Evolutionary conservation across 73 alveolate species (phyloP).

Genomic region (Durusdinium trenchii): DNA sequence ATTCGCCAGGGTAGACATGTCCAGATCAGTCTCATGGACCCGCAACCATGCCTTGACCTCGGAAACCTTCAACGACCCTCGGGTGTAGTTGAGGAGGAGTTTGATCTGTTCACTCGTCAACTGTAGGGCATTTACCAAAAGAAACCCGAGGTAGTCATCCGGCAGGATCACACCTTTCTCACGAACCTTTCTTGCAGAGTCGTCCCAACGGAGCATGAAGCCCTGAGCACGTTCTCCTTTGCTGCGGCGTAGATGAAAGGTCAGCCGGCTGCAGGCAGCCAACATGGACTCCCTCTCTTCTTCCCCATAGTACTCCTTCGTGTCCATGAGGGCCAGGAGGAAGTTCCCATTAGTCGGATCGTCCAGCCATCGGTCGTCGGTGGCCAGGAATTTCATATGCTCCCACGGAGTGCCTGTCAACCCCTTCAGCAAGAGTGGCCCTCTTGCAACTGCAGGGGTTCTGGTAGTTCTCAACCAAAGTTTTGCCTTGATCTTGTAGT

Average conservation of each 20-base stretch:
- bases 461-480: slow-evolving; percentile 8
- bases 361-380: background rate
- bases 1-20: background rate
- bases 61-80: background rate
- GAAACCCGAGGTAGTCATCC: background rate
- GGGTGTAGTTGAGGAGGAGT: slow-evolving; percentile 3
- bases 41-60: slow-evolving; percentile 55
- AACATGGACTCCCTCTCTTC: slow-evolving; percentile 11
- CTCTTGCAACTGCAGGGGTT: background rate
- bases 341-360: background rate
- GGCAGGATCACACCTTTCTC: background rate
- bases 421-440: background rate
- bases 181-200: background rate
- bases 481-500: slow-evolving; percentile 1
- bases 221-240: background rate
- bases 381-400: slow-evolving; percentile 25
- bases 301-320: slow-evolving; percentile 11
- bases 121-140: slow-evolving; percentile 10
- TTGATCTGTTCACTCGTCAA: background rate
- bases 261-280: background rate
- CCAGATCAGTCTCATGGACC: slow-evolving; percentile 39
- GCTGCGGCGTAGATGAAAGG: background rate
- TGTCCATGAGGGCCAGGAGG: background rate
- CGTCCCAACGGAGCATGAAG: slow-evolving; percentile 14
- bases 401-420: background rate